These are phyloP conservation scores for Wickerhamiella kazuoi DNA, from an alignment of 805 yeast genomes.

Conservation along the genomic window DNA sequence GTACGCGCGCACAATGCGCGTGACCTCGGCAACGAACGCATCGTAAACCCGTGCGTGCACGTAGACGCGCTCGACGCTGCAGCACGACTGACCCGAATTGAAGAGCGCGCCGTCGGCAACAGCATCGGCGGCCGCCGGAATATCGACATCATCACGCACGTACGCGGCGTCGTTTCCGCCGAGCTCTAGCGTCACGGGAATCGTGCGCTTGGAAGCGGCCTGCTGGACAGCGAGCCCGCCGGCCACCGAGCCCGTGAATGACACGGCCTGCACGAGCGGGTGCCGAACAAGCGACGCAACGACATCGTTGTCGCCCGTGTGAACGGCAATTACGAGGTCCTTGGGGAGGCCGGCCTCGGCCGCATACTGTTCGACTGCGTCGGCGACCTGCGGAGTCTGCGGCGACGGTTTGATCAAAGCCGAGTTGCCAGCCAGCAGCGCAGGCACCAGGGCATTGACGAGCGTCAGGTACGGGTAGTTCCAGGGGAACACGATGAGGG, in stretches of 20 bases:
- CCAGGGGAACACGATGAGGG: conserved; percentile 86
- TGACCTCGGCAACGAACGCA: conserved; percentile 41
- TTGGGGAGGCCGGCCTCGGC: conserved; percentile 67
- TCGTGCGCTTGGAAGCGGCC: conserved; percentile 58
- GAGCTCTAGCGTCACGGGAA: conserved; percentile 69
- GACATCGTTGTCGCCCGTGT: conserved; percentile 52
- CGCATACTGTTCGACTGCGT: conserved; percentile 44
- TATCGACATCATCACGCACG: conserved; percentile 55
- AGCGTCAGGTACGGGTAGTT: conserved; percentile 80
- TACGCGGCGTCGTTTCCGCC: conserved; percentile 88
- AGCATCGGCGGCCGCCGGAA: conserved; percentile 45
- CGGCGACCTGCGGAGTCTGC: conserved; percentile 69
- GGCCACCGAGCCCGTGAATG: conserved; percentile 81
- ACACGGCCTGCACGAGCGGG: conserved; percentile 55
- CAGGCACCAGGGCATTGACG: conserved; percentile 79
- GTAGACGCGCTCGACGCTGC: conserved; percentile 80
- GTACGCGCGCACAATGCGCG: conserved; percentile 29
- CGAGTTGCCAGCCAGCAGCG: conserved; percentile 71
- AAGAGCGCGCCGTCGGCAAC: conserved; percentile 62
- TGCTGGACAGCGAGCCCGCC: conserved; percentile 51
- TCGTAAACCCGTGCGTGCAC: conserved; percentile 44
- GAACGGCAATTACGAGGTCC: conserved; percentile 64
- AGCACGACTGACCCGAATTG: conserved; percentile 87
- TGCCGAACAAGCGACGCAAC: conserved; percentile 53
- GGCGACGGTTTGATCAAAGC: conserved; percentile 77